Evolutionary conservation across 441 rosid species (phyloP).

Genomic region (Euphorbia schlechtendalii): DNA sequence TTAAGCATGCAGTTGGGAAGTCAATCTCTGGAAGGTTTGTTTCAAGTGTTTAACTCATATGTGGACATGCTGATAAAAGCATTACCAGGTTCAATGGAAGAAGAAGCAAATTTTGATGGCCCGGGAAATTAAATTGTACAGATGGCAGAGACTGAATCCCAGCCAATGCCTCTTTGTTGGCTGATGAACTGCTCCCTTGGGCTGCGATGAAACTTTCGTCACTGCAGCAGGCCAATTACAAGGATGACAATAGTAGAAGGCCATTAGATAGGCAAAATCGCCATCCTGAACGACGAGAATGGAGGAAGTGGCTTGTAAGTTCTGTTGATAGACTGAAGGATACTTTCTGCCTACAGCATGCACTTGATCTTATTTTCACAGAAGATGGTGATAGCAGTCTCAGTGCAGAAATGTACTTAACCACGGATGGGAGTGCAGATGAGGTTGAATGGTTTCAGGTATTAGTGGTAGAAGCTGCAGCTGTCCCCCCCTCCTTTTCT

Average conservation of each 20-base stretch:
- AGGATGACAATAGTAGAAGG: slow-evolving; percentile 65
- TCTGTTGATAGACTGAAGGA: slow-evolving; percentile 88
- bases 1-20: slow-evolving; percentile 97
- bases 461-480: slow-evolving; percentile 1
- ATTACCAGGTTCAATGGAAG: slow-evolving; percentile 92
- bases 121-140: slow-evolving; percentile 75
- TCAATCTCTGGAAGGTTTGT: slow-evolving; percentile 86
- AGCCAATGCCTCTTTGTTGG: slow-evolving; percentile 93
- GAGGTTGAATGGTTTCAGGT: slow-evolving; percentile 92
- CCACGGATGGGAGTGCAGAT: slow-evolving; percentile 67
- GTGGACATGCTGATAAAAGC: slow-evolving; percentile 83
- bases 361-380: slow-evolving; percentile 88
- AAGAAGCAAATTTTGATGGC: slow-evolving; percentile 78
- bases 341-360: slow-evolving; percentile 93
- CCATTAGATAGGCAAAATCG: slow-evolving; percentile 88
- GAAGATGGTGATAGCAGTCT: slow-evolving; percentile 97
- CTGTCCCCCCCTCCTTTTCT: not conserved
- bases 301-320: slow-evolving; percentile 82
- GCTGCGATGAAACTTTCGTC: slow-evolving; percentile 96
- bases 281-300: slow-evolving; percentile 96
- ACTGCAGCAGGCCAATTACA: slow-evolving; percentile 44
- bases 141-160: slow-evolving; percentile 90
- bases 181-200: slow-evolving; percentile 96
- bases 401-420: slow-evolving; percentile 81
- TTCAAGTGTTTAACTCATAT: slow-evolving; percentile 92